phyloP scores from a whole-genome alignment of 1,284 basidiomycete genomes.

The Cystobasidiaceae sp. region DNA sequence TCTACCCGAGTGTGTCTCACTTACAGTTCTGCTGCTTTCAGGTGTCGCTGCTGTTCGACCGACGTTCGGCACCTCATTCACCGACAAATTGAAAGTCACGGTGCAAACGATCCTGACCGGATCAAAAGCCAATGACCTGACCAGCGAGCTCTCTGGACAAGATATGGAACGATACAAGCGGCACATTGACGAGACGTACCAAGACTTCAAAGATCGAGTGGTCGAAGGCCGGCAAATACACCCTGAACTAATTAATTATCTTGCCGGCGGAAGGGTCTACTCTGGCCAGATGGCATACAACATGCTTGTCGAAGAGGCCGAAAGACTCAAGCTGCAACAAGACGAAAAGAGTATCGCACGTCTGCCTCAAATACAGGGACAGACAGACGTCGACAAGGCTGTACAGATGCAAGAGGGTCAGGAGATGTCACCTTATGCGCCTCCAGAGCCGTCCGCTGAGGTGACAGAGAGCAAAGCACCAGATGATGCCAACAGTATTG shows the following conservation, averaged over 20 bases:
- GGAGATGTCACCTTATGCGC: conserved; percentile 39
- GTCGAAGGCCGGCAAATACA: conserved; percentile 47
- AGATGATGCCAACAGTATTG: background rate
- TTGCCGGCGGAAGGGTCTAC: conserved; percentile 50
- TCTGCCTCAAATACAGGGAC: conserved; percentile 36
- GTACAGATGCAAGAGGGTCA: conserved; percentile 34
- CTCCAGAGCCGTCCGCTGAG: conserved; percentile 7
- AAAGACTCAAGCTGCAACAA: background rate
- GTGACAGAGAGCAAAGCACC: background rate
- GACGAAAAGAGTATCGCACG: conserved; percentile 5
- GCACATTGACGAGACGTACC: conserved; percentile 48
- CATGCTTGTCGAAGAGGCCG: conserved; percentile 38
- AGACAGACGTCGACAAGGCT: background rate
- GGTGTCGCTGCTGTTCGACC: conserved; percentile 49
- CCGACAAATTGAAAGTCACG: conserved; percentile 47
- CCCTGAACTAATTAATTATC: conserved; percentile 44
- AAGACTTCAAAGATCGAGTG: conserved; percentile 44
- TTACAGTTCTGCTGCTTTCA: conserved; percentile 9
- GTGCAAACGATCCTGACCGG: conserved; percentile 49
- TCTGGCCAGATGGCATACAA: conserved; percentile 48
- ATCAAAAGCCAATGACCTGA: conserved; percentile 43
- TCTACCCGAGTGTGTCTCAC: background rate
- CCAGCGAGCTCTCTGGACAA: conserved; percentile 44
- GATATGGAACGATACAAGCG: conserved; percentile 43
- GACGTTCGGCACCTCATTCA: conserved; percentile 47